Conservation (phyloP, 495 filamentous ascomycete species). For the Tuber borchii region DNA sequence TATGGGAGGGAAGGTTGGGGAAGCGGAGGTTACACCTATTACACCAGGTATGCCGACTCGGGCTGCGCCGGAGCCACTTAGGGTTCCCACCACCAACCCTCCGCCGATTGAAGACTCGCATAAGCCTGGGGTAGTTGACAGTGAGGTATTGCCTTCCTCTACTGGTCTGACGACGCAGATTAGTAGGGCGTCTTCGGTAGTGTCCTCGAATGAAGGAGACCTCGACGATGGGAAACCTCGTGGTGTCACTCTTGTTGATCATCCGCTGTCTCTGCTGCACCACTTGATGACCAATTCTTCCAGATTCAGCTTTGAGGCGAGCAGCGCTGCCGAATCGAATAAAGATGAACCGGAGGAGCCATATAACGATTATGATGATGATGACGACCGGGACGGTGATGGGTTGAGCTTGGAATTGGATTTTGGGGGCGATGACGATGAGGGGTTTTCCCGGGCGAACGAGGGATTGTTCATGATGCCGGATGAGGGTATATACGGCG, state of each 20-base stretch:
- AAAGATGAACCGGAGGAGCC: conserved; percentile 49
- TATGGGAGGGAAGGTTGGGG: conserved; percentile 7
- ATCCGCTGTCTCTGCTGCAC: conserved; percentile 48
- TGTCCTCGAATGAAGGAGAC: conserved; percentile 24
- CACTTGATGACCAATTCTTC: conserved; percentile 62
- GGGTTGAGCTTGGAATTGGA: conserved; percentile 75
- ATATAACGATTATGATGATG: conserved; percentile 42
- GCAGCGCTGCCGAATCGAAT: conserved; percentile 40
- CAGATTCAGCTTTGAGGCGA: conserved; percentile 66
- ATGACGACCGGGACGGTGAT: conserved; percentile 40
- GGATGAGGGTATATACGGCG: neutral
- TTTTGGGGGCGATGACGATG: conserved; percentile 55
- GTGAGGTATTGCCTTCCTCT: neutral
- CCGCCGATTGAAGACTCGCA: too few species aligned
- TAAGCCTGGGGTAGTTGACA: neutral
- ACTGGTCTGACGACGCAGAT: neutral
- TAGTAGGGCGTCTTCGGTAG: neutral
- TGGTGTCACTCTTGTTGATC: conserved; percentile 41
- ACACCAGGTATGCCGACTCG: neutral
- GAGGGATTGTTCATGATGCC: too few species aligned
- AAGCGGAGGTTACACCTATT: conserved; percentile 12
- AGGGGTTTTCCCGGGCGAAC: too few species aligned
- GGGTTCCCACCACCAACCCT: neutral
- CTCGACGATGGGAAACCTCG: conserved; percentile 28
- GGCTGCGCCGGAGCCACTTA: neutral